Conservation (phyloP, 148 eudicot species). For the Agrostemma githago region DNA sequence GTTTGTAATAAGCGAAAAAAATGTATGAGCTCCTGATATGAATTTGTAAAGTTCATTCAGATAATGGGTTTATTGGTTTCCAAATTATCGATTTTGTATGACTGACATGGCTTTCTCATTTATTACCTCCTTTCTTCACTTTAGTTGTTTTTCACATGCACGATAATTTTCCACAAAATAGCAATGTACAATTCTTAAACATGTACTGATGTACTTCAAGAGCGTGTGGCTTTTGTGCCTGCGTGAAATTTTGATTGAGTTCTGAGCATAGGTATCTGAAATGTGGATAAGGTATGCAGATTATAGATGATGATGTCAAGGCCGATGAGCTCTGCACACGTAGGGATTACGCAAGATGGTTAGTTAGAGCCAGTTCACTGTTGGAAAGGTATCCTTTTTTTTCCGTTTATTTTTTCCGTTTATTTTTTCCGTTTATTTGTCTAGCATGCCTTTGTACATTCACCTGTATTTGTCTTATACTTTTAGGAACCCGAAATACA, state of each 20-base stretch:
- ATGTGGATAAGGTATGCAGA: constrained; percentile 62
- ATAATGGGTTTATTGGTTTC: background rate
- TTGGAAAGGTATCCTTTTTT: constrained; percentile 68
- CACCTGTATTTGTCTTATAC: background rate
- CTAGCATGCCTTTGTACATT: constrained; percentile 1
- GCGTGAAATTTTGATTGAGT: constrained; percentile 17
- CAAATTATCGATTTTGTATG: background rate
- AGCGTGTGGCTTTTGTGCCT: background rate
- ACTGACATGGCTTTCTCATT: background rate
- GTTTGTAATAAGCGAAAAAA: too few species aligned
- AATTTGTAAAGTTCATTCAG: background rate
- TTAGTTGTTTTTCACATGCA: background rate
- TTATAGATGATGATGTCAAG: constrained; percentile 70
- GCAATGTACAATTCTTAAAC: background rate
- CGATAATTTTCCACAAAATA: too few species aligned
- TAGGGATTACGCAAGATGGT: constrained; percentile 95
- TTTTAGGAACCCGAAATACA: constrained; percentile 66
- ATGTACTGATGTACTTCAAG: background rate
- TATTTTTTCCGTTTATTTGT: background rate
- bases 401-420: constrained; percentile 8
- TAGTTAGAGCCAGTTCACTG: constrained; percentile 55
- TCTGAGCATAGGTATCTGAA: constrained; percentile 39
- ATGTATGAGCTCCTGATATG: background rate
- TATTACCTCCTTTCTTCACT: background rate
- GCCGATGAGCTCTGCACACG: constrained; percentile 76